These are phyloP conservation scores for Quillaja saponaria DNA, from an alignment of 306 rosid genomes.

Conservation along the genomic window DNA sequence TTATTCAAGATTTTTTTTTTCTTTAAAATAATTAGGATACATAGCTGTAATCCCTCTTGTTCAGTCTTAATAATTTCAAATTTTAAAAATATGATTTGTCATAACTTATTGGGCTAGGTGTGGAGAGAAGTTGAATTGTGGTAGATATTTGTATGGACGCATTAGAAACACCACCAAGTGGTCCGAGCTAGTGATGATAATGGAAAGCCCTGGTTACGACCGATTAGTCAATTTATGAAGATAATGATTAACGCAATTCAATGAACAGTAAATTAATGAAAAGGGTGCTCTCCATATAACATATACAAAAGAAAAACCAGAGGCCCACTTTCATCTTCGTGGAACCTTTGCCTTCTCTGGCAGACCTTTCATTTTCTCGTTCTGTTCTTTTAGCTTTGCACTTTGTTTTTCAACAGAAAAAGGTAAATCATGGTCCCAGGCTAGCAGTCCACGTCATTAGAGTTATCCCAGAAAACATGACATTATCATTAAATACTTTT, in stretches of 20 bases:
- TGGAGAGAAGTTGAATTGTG: slow-evolving; percentile 28
- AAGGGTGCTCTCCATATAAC: not conserved
- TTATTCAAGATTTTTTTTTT: too few relatives aligned
- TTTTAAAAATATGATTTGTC: too few relatives aligned
- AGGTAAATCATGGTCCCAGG: slow-evolving; percentile 40
- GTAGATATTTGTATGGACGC: slow-evolving; percentile 24
- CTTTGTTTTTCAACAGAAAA: slow-evolving; percentile 28
- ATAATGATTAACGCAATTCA: slow-evolving; percentile 37
- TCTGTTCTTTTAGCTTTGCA: slow-evolving; percentile 33
- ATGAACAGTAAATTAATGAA: slow-evolving; percentile 23
- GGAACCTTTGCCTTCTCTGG: slow-evolving; percentile 44
- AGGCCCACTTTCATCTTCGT: slow-evolving; percentile 51
- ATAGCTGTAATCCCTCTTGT: too few relatives aligned
- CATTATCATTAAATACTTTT: slow-evolving; percentile 11
- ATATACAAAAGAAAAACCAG: not conserved
- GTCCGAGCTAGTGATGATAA: slow-evolving; percentile 70
- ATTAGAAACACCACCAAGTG: slow-evolving; percentile 45
- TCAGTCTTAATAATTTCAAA: too few relatives aligned
- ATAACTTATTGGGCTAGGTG: too few relatives aligned
- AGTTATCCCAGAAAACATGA: too few relatives aligned
- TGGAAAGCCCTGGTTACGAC: slow-evolving; percentile 35
- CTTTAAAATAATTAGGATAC: too few relatives aligned
- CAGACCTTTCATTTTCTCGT: slow-evolving; percentile 40
- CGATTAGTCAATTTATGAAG: too few relatives aligned
- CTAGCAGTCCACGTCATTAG: slow-evolving; percentile 10